These are phyloP conservation scores for Miscanthus sacchariflorus DNA, from an alignment of 202 grass and related monocot species.

Conservation along the genomic window DNA sequence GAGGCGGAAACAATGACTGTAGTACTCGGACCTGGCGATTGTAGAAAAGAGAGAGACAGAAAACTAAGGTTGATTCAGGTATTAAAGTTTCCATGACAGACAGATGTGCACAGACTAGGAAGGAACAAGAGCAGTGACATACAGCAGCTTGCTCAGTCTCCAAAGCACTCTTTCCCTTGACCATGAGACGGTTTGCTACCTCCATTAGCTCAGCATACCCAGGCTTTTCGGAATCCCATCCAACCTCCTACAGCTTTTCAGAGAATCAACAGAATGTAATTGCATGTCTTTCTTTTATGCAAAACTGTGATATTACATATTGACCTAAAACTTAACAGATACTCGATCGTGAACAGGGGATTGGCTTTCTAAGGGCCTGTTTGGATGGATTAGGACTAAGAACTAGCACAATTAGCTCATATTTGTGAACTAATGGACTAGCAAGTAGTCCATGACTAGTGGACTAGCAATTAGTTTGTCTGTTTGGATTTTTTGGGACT, in stretches of 20 bases:
- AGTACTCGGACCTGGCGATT: slow-evolving; percentile 73
- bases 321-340: background rate
- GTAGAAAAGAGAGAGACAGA: background rate
- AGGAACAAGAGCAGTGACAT: slow-evolving; percentile 23
- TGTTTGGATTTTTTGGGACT: no score
- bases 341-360: background rate
- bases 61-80: background rate
- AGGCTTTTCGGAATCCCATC: slow-evolving; percentile 84
- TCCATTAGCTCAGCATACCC: slow-evolving; percentile 85
- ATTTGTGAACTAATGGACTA: no score
- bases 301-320: background rate
- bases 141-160: slow-evolving; percentile 84
- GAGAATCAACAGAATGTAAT: slow-evolving; percentile 42
- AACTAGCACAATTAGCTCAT: no score
- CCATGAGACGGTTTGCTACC: slow-evolving; percentile 74
- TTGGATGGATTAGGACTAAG: no score
- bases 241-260: slow-evolving; percentile 91
- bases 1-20: slow-evolving; percentile 75
- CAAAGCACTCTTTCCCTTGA: slow-evolving; percentile 73
- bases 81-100: background rate
- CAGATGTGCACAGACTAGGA: background rate
- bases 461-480: no score
- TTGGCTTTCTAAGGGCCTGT: background rate
- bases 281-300: background rate
- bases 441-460: no score